Conservation (phyloP, 768 basidiomycete species). For the Mycena floridula region DNA sequence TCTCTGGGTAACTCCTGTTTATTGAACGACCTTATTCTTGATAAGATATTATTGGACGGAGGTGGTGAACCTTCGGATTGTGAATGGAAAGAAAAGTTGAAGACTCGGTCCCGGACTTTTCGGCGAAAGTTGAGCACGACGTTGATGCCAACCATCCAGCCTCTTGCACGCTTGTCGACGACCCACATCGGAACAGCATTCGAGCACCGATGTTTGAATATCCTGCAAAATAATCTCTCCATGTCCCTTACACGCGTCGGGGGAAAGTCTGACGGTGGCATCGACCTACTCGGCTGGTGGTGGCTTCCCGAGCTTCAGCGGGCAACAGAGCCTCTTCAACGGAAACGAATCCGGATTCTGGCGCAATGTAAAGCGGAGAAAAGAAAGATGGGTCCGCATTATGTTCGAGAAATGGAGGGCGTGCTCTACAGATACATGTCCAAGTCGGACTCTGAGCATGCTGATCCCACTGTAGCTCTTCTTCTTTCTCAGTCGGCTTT, state of each 20-base stretch:
- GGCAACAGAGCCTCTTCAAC: neutral
- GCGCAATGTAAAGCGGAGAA: conserved; percentile 92
- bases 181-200: conserved; percentile 70
- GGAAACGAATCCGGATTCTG: conserved; percentile 65
- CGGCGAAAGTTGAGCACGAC: too few relatives aligned
- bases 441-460: conserved; percentile 6
- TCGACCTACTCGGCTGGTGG: conserved; percentile 93
- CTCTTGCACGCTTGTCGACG: too few relatives aligned
- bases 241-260: conserved; percentile 81
- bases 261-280: conserved; percentile 83
- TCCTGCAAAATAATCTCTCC: conserved; percentile 60
- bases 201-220: conserved; percentile 57
- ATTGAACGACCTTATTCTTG: too few relatives aligned
- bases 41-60: too few relatives aligned
- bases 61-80: too few relatives aligned
- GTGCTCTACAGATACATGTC: conserved; percentile 53
- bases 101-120: too few relatives aligned
- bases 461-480: conserved; percentile 52
- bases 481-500: conserved; percentile 80
- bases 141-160: too few relatives aligned
- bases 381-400: conserved; percentile 71
- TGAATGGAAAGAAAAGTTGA: too few relatives aligned
- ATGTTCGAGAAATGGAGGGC: conserved; percentile 89
- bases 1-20: too few relatives aligned
- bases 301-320: conserved; percentile 51